These are phyloP conservation scores for Solanum chiquidenum DNA, from an alignment of 257 asterid genomes.

Conservation along the genomic window DNA sequence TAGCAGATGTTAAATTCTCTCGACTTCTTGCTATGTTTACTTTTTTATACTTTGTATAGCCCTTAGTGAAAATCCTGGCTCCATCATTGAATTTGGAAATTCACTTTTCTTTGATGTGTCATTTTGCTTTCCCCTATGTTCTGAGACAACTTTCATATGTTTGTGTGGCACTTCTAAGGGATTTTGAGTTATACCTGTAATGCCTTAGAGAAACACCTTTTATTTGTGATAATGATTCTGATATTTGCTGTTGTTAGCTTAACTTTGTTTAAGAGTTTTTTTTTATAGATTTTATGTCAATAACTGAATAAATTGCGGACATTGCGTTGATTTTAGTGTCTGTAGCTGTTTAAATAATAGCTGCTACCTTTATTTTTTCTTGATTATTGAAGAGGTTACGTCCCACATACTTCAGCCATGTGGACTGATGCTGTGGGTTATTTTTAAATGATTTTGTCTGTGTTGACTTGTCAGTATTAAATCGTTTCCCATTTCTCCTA, in stretches of 20 bases:
- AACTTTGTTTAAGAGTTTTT: not conserved
- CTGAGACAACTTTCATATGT: not conserved
- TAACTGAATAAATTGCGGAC: not conserved
- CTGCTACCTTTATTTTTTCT: not conserved
- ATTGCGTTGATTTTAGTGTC: not conserved
- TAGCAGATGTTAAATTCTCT: not conserved
- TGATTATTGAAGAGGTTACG: not conserved
- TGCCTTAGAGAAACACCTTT: not conserved
- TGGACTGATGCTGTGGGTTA: not conserved
- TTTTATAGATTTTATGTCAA: not conserved
- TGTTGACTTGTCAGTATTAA: not conserved
- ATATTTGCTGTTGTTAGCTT: not conserved
- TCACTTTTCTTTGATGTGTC: not conserved
- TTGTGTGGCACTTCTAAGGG: not conserved
- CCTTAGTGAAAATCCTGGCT: not conserved
- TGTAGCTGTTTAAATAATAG: not conserved
- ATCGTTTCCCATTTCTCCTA: constrained; percentile 7
- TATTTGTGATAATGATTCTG: not conserved
- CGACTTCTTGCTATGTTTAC: not conserved
- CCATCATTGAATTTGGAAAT: not conserved
- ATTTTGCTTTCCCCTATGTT: not conserved
- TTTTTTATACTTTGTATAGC: not conserved
- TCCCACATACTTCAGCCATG: not conserved
- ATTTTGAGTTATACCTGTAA: not conserved
- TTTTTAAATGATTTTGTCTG: not conserved